Evolutionary conservation across 2,329 filamentous ascomycete species (phyloP).

Genomic region (Colletotrichum orchidophilum): DNA sequence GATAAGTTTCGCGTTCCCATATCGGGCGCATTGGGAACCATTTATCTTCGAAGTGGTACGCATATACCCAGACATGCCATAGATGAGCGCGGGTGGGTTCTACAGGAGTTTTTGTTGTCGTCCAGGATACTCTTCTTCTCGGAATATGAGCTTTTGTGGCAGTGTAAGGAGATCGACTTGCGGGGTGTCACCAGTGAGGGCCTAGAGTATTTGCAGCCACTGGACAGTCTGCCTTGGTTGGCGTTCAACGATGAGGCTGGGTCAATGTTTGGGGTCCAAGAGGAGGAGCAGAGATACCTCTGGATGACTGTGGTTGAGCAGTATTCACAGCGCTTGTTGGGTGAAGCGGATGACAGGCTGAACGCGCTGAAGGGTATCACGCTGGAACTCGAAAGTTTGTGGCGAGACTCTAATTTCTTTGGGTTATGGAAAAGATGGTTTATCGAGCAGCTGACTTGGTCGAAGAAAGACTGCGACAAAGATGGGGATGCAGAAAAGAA

Average conservation of each 20-base stretch:
- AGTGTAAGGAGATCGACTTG: constrained; percentile 27
- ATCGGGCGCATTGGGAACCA: neutral
- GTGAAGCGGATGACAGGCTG: neutral
- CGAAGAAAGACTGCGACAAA: neutral
- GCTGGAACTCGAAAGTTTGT: constrained; percentile 16
- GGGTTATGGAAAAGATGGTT: constrained; percentile 24
- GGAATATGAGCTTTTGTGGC: constrained; percentile 34
- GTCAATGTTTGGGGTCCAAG: neutral
- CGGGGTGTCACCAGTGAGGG: neutral
- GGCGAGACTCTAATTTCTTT: constrained; percentile 2
- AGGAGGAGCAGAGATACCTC: neutral
- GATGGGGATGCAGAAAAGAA: neutral
- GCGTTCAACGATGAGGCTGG: neutral
- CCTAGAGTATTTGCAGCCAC: constrained; percentile 24
- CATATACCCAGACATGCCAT: constrained; percentile 8
- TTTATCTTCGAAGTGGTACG: neutral
- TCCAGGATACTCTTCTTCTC: constrained; percentile 34
- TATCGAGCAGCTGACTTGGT: constrained; percentile 23
- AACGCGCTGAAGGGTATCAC: constrained; percentile 1
- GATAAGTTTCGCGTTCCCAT: neutral
- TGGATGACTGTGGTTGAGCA: constrained; percentile 24
- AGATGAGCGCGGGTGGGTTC: constrained; percentile 33
- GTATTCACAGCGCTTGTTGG: constrained; percentile 7
- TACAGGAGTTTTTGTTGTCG: constrained; percentile 35
- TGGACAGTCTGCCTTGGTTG: constrained; percentile 9